Evolutionary conservation across 2,329 filamentous ascomycete species (phyloP), one percentile per base, ranked within the genome.

Genomic region (Lasiodiplodia citricola): DNA sequence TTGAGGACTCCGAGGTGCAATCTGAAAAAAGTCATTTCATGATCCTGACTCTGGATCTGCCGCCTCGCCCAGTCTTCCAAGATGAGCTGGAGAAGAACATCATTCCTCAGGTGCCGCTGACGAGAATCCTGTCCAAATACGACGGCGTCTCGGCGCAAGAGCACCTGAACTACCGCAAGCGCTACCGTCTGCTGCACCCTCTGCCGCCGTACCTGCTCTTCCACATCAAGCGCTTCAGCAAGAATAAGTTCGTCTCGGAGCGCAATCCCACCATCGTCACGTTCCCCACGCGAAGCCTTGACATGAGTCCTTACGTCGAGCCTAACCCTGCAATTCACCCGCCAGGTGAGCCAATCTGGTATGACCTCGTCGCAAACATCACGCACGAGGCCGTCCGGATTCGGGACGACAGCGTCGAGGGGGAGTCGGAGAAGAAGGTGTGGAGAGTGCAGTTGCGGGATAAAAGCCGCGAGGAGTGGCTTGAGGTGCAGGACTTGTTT

Each of bases 241-340:
- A 92, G 73, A 99, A 99, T 84, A 97, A 97, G 79, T 99, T 99
- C 77, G 92, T 99, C 23, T 88, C 91, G 2, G 95, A 98, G 82
- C 92, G 96, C 63, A 99, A 99, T 79, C 96, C 95, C 0, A 99
- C 96, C 11, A 99, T 99, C 75, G 96, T 99, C 71, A 98, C 95
- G 0, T 99, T 98, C 80, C 93, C 95, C 72, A 91, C 93, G 4
- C 87, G 91, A 76, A 88, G 91, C 52, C 88, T 99, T 10, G 94
- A 99, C 78, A 90, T 97, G 84, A 87, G 90, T 5, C 94, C 94
- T 0, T 98, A 96, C 75, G 93, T 97, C 14, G 93, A 98, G 81
- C 94, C 95, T 0, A 93, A 94, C 75, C 92, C 93, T 0, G 81
- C 85, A 5, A 78, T 91, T 47, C 89, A 91, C 79, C 87, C 90